Percentiles rank a stretch among this genome's conserved stretches.
Evolutionary conservation across 1,284 basidiomycete genomes (phyloP).

Genomic region (Meripilus lineatus): DNA sequence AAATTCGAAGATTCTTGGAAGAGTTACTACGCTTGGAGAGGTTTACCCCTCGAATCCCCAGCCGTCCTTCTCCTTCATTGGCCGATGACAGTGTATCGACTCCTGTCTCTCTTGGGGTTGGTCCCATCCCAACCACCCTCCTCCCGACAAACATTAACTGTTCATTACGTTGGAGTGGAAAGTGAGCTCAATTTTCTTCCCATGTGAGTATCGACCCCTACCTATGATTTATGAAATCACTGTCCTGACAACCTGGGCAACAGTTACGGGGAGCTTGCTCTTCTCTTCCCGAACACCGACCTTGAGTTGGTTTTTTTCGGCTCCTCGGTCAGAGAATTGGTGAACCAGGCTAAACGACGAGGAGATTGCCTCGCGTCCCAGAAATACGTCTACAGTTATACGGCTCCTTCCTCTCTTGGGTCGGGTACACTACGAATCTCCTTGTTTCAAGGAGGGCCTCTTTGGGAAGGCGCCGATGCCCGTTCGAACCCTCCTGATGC

Average conservation of each 20-base stretch:
- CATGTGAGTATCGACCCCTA: slow-evolving; percentile 24
- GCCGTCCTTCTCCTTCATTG: slow-evolving; percentile 37
- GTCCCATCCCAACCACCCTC: slow-evolving; percentile 22
- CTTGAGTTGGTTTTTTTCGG: slow-evolving; percentile 34
- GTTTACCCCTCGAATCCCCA: slow-evolving; percentile 34
- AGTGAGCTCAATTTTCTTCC: slow-evolving; percentile 41
- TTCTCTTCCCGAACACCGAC: slow-evolving; percentile 36
- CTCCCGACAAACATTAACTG: slow-evolving; percentile 19
- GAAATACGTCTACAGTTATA: too few species aligned
- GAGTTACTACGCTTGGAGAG: slow-evolving; percentile 37
- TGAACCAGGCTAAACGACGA: too few species aligned
- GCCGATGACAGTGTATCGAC: slow-evolving; percentile 34
- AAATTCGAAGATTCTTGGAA: too few species aligned
- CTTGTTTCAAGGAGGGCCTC: too few species aligned
- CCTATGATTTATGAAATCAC: too few species aligned
- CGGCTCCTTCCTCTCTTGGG: too few species aligned
- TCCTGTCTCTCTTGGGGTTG: slow-evolving; percentile 32
- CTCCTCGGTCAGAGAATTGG: too few species aligned
- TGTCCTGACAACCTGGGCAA: too few species aligned
- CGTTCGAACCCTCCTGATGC: slow-evolving; percentile 29
- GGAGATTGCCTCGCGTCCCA: too few species aligned
- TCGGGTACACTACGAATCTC: too few species aligned
- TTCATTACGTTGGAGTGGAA: slow-evolving; percentile 36
- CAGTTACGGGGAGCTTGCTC: slow-evolving; percentile 38
- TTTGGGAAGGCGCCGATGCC: too few species aligned